Evolutionary conservation across 2,329 filamentous ascomycete genomes (phyloP).

Genomic region (Exophiala sp.): DNA sequence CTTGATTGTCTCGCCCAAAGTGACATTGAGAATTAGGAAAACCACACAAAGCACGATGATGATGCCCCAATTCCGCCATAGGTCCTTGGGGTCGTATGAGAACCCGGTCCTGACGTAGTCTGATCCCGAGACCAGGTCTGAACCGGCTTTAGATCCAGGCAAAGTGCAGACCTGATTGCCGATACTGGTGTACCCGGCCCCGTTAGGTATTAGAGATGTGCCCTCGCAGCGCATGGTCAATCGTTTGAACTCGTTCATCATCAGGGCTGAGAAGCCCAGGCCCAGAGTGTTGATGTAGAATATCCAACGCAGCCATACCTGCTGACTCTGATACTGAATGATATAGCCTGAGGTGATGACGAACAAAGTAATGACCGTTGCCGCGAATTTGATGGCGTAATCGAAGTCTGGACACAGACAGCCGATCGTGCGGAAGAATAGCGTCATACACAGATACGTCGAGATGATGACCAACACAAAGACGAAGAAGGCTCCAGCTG

Average conservation of each 20-base stretch:
- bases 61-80: conserved; percentile 62
- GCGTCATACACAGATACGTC: conserved; percentile 68
- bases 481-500: conserved; percentile 73
- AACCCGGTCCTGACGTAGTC: conserved; percentile 69
- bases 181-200: conserved; percentile 66
- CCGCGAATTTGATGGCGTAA: conserved; percentile 77
- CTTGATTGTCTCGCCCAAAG: conserved; percentile 38
- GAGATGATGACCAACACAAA: conserved; percentile 69
- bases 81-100: conserved; percentile 61
- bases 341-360: conserved; percentile 78
- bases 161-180: conserved; percentile 78
- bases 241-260: conserved; percentile 80
- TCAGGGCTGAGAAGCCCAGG: conserved; percentile 70
- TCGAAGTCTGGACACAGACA: conserved; percentile 78
- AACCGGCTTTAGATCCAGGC: conserved; percentile 66
- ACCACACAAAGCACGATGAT: conserved; percentile 36
- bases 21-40: conserved; percentile 38
- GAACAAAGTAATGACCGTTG: conserved; percentile 76
- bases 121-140: conserved; percentile 59
- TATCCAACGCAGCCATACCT: conserved; percentile 76
- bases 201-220: conserved; percentile 67
- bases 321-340: conserved; percentile 72
- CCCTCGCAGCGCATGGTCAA: conserved; percentile 66
- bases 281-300: conserved; percentile 74
- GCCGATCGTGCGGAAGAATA: conserved; percentile 73